These are phyloP conservation scores for Auriscalpium orientale DNA, from an alignment of 768 basidiomycete genomes.

Conservation along the genomic window DNA sequence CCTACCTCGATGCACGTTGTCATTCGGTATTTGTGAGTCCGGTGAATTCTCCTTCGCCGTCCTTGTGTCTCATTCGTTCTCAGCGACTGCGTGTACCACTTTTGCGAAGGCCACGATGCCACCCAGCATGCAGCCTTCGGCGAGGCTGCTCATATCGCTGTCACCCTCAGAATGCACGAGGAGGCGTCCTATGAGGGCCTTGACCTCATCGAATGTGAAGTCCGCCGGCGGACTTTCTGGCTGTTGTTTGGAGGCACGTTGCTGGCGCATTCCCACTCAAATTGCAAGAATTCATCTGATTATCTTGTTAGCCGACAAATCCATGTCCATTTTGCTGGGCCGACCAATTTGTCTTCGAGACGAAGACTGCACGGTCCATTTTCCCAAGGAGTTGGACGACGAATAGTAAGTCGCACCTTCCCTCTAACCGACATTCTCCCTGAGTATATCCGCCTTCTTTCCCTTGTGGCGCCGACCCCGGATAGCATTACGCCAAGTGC, in stretches of 20 bases:
- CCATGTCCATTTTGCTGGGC: slow-evolving; percentile 78
- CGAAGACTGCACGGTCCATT: slow-evolving; percentile 86
- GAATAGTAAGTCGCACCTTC: slow-evolving; percentile 62
- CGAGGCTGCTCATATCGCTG: slow-evolving; percentile 77
- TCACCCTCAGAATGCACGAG: slow-evolving; percentile 80
- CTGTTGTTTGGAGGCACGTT: slow-evolving; percentile 76
- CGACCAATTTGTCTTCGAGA: slow-evolving; percentile 81
- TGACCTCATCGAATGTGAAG: slow-evolving; percentile 83
- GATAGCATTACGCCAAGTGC: slow-evolving; percentile 74
- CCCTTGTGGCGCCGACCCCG: neutral
- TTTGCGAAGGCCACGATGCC: slow-evolving; percentile 82
- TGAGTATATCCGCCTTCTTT: slow-evolving; percentile 2
- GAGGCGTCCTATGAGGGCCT: slow-evolving; percentile 76
- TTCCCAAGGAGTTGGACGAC: slow-evolving; percentile 83
- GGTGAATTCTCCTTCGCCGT: slow-evolving; percentile 1
- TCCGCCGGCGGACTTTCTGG: slow-evolving; percentile 85
- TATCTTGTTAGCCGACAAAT: slow-evolving; percentile 65
- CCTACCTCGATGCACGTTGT: slow-evolving; percentile 80
- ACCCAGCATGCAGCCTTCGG: slow-evolving; percentile 85
- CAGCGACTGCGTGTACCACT: slow-evolving; percentile 81
- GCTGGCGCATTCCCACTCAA: slow-evolving; percentile 1
- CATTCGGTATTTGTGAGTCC: slow-evolving; percentile 78
- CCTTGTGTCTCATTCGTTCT: slow-evolving; percentile 4
- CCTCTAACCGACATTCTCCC: slow-evolving; percentile 12
- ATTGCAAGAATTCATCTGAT: slow-evolving; percentile 3